Conservation (phyloP, 1,139 yeast genomes). For the Arxiozyma slooffiae region DNA sequence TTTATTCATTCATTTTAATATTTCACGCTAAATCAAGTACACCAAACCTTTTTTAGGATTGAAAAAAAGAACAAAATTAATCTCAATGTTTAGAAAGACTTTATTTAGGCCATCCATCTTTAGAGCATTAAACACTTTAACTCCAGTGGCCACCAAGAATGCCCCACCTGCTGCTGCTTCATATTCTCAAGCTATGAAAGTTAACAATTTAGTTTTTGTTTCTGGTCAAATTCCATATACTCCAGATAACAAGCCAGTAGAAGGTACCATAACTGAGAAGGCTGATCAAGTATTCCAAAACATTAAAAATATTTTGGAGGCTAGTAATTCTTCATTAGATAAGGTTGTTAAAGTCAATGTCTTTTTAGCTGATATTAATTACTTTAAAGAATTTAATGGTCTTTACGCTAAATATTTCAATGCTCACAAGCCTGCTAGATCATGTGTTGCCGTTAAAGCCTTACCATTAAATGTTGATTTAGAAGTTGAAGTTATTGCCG, state of each 20-base stretch:
- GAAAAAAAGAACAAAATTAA: conserved; percentile 6
- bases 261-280: conserved; percentile 66
- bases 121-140: conserved; percentile 27
- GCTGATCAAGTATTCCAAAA: conserved; percentile 80
- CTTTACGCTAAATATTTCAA: conserved; percentile 75
- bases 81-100: conserved; percentile 13
- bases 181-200: conserved; percentile 88
- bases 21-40: too few species aligned
- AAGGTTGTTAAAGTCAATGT: conserved; percentile 79
- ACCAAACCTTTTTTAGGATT: conserved; percentile 35
- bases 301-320: conserved; percentile 65
- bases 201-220: conserved; percentile 74
- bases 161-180: conserved; percentile 97
- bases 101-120: conserved; percentile 14
- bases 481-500: conserved; percentile 70
- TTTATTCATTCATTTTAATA: too few species aligned
- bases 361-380: conserved; percentile 78
- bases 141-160: conserved; percentile 44
- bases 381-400: conserved; percentile 71
- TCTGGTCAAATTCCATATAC: conserved; percentile 95
- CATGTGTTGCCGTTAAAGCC: conserved; percentile 83
- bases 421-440: conserved; percentile 87
- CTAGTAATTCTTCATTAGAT: conserved; percentile 58
- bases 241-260: conserved; percentile 69
- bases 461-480: conserved; percentile 77